Conservation (phyloP, 805 yeast species). For the Yamadazyma kitorensis region DNA sequence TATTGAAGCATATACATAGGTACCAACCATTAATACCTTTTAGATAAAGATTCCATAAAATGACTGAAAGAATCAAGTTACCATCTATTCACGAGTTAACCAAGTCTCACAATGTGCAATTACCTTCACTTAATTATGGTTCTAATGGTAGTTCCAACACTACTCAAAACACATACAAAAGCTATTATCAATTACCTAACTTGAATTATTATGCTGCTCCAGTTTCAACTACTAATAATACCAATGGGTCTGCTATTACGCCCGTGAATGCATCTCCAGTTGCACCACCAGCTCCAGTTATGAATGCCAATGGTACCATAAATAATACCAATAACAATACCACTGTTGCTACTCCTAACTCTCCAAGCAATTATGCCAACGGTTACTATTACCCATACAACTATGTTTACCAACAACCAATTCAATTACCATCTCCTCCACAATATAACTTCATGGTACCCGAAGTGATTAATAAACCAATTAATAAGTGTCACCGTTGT, state of each 20-base stretch:
- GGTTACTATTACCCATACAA: constrained; percentile 11
- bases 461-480: constrained; percentile 31
- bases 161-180: no score
- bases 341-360: no score
- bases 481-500: constrained; percentile 41
- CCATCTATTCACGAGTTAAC: constrained; percentile 29
- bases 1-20: no score
- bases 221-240: neutral
- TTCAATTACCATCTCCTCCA: constrained; percentile 8
- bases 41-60: neutral
- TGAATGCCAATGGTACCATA: no score
- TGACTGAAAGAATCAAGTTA: constrained; percentile 17
- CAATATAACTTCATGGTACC: constrained; percentile 20
- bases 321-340: no score
- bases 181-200: no score
- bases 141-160: no score
- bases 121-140: constrained; percentile 11
- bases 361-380: constrained; percentile 4
- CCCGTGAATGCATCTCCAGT: neutral
- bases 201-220: no score
- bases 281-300: neutral
- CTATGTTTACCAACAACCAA: no score
- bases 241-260: no score
- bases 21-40: no score
- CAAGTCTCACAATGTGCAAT: constrained; percentile 7